Base-by-base conservation (phyloP, 768 basidiomycete genomes). In the Nidularia sp. region DNA sequence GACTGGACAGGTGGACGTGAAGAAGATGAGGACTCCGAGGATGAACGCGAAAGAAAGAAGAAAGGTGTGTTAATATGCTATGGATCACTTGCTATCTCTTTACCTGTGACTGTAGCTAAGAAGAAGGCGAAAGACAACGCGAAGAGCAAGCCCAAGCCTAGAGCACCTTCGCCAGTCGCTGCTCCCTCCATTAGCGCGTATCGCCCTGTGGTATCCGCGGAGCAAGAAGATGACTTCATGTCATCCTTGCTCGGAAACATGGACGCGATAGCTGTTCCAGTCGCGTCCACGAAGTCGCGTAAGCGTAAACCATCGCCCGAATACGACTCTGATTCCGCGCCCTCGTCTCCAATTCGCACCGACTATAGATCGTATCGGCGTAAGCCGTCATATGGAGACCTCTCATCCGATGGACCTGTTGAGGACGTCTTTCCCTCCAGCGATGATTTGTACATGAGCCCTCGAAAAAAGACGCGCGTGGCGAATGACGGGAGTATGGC, bases 151-250 rank as follows among this genome's bases (percentile, higher is more conserved):
- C 50, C 74, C 59, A 66, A 83, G 69, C 62, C 76, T 59, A 67
- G 80, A 71, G 60, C 68, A 15, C 73, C 78, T 32, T 80, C 79
- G 31, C 80, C 80, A 1, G 77, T 78, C 8, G 63, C 66, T 31
- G 67, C 76, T 9, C 74, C 78, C 9, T 81, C 84, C 1, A 80
- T 85, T 8, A 86, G 92, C 55, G 86, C 76, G 66, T 98, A 98
- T 65, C 80, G 92, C 32, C 86, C 89, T 1, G 75, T 75, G 0
- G 80, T 86, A 9, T 86, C 89, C 6, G 85, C 77, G 9, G 88
- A 85, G 48, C 83, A 93, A 59, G 97, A 98, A 65, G 76, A 81
- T 36, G 93, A 96, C 58, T 93, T 99, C 57, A 89, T 99, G 91
- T 81, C 83, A 0, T 80, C 79, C 35, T 69, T 99, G 1, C 71